Percentiles rank a stretch among this genome's conserved stretches.
phyloP scores from a whole-genome alignment of 2,329 filamentous ascomycete species.

The Fusarium protoensiforme region DNA sequence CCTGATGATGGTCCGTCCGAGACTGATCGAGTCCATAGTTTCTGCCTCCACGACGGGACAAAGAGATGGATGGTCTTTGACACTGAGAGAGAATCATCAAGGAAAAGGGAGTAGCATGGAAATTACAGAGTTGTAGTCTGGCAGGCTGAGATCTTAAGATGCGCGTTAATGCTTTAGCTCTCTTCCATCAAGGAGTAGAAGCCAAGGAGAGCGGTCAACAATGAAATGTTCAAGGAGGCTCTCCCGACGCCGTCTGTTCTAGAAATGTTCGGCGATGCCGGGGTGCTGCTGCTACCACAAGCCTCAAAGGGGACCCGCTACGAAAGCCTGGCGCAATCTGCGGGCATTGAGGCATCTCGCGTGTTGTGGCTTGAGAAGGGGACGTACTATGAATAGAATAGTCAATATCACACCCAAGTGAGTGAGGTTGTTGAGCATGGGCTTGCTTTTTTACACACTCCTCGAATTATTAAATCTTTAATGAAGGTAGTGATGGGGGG shows the following conservation, averaged over 20 bases:
- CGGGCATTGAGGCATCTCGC: conserved; percentile 13
- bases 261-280: conserved; percentile 33
- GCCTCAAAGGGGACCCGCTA: conserved; percentile 2
- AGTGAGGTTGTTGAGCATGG: background rate
- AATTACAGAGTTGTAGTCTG: conserved; percentile 1
- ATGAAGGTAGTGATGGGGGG: background rate
- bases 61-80: background rate
- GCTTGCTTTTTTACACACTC: background rate
- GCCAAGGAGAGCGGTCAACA: background rate
- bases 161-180: background rate
- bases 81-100: background rate
- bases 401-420: background rate
- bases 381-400: conserved; percentile 12
- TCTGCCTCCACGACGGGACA: background rate
- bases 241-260: conserved; percentile 18
- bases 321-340: conserved; percentile 11
- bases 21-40: conserved; percentile 1
- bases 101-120: background rate
- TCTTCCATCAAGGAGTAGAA: background rate
- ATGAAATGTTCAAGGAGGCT: background rate
- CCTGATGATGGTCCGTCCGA: conserved; percentile 15
- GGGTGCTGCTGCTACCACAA: conserved; percentile 6
- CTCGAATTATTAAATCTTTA: background rate
- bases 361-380: conserved; percentile 2
- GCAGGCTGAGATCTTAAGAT: background rate